A percentile compares a stretch with the other conserved stretches of the same genome.
These are phyloP conservation scores for Colletotrichum sp. DNA, from an alignment of 2,329 filamentous ascomycete genomes.

Conservation along the genomic window DNA sequence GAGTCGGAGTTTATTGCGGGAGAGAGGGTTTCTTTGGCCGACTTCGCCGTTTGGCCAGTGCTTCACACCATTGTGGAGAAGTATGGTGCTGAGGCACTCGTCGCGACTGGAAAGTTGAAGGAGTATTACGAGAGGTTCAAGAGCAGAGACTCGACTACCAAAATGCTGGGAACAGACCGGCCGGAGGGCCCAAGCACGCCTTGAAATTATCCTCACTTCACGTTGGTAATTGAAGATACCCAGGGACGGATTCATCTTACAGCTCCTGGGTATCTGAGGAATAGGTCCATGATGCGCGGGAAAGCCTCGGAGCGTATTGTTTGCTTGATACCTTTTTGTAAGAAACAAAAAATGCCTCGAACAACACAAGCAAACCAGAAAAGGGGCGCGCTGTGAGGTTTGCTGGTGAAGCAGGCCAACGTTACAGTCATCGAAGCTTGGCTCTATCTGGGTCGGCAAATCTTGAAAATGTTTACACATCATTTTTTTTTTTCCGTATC, in stretches of 20 bases:
- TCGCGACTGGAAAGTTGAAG: conserved; percentile 32
- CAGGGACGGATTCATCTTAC: background rate
- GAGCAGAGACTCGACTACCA: conserved; percentile 23
- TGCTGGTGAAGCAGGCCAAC: background rate
- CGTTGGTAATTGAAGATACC: background rate
- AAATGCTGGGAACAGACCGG: conserved; percentile 21
- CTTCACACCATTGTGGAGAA: conserved; percentile 49
- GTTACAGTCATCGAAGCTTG: background rate
- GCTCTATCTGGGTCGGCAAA: background rate
- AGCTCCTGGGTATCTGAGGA: background rate
- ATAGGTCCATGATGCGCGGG: background rate
- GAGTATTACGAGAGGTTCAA: conserved; percentile 41
- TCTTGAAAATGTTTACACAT: background rate
- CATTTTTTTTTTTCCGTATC: background rate
- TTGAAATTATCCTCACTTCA: background rate
- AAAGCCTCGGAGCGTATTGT: background rate
- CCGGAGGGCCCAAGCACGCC: background rate
- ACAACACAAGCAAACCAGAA: background rate
- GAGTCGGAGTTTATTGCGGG: conserved; percentile 53
- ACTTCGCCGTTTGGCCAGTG: conserved; percentile 64
- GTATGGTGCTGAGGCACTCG: conserved; percentile 34
- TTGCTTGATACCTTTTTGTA: background rate
- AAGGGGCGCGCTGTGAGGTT: background rate
- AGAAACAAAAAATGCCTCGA: background rate
- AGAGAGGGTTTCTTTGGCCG: conserved; percentile 45